Evolutionary conservation across 345 rosid species (phyloP), one percentile per base, ranked within the genome.

Genomic region (Melaleuca quinquenervia): DNA sequence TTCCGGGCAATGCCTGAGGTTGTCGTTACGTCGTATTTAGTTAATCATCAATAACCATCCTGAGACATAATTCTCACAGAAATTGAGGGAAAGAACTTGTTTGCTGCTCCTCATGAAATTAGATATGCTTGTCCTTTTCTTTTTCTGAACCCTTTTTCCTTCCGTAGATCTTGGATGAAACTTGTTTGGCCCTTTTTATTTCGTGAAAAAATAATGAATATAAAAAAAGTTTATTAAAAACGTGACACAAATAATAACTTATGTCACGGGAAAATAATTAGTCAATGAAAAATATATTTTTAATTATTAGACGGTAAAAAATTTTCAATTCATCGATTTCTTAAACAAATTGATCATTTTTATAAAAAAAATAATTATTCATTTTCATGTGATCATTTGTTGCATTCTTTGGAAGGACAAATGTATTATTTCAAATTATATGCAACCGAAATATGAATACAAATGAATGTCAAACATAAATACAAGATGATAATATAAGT

Each of bases 281-380:
- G 2, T 0, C 6, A n/a, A 2, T 58, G 4, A 58, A 58, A 58
- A n/a, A n/a, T 58, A 58, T n/a, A n/a, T n/a, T 58, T 58, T 6
- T n/a, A 0, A 58, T n/a, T 0, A 26, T 6, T 0, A 3, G 13
- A 58, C n/a, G 0, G 12, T 58, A 12, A 58, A n/a, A n/a, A 6
- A 26, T 5, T 56, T 11, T 27, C 1, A 0, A 3, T 5, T 26
- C 32, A 26, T 26, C 26, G 11, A 26, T 56, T 56, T 56, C 26
- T 26, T 2, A 0, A 5, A 24, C 27, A 26, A 0, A 5, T 24
- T 24, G n/a, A 56, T 26, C 41, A 41, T 26, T 56, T 26, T 56
- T 10, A 12, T 24, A 56, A 56, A 26, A 6, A 56, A 26, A 26
- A 56, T 26, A 56, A 26, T 26, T 26, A 56, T 26, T 56, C 7